These are phyloP conservation scores for Puccinia polysora DNA, from an alignment of 1,284 basidiomycete genomes.

Conservation along the genomic window DNA sequence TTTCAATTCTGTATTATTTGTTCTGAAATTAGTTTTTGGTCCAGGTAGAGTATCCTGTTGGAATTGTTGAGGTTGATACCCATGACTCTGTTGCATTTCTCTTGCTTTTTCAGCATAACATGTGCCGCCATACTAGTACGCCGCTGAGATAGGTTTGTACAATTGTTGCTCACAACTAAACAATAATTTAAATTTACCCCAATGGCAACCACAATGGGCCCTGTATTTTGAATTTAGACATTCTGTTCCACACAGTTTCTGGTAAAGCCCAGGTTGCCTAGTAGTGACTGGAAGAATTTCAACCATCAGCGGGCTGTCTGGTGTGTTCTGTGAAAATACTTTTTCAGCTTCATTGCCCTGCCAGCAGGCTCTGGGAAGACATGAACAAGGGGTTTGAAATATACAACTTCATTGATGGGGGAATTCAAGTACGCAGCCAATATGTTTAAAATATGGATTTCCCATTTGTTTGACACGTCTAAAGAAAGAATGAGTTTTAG, in stretches of 20 bases:
- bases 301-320: not conserved
- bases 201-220: not conserved
- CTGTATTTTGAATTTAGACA: not conserved
- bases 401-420: not conserved
- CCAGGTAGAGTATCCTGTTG: not conserved
- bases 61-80: not conserved
- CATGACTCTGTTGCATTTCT: not conserved
- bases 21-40: not conserved
- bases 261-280: not conserved
- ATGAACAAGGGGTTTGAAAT: not conserved
- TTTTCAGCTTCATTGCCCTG: not conserved
- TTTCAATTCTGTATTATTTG: not conserved
- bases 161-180: not conserved
- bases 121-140: not conserved
- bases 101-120: not conserved
- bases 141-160: not conserved
- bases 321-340: not conserved
- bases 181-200: not conserved
- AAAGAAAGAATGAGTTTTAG: not conserved
- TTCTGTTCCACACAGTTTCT: not conserved
- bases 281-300: not conserved
- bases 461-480: not conserved
- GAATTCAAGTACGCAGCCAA: not conserved
- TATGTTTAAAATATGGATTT: not conserved
- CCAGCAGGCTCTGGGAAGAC: not conserved